Base-by-base conservation (phyloP, 345 rosid species). In the Xanthoceras sorbifolium region DNA sequence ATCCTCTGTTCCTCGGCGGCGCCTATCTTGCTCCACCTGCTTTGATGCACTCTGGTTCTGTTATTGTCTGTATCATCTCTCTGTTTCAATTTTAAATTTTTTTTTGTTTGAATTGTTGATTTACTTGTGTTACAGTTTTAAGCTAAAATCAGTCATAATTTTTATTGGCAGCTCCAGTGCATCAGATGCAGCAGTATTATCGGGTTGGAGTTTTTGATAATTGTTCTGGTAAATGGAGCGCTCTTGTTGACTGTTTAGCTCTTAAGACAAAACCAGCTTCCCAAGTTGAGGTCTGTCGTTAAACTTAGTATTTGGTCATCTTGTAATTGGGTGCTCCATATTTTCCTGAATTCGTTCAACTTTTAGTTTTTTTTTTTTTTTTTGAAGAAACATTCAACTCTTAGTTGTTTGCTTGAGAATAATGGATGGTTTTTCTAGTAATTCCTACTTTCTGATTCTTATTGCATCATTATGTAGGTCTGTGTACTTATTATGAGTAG, bases 1-100 rank as follows among this genome's bases (percentile, higher is more conserved):
- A 75, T 44, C 79, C 5, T 64, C 79, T 62, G 64, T 67, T 61
- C 72, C 82, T 28, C 86, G 73, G 75, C 26, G 15, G 65, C 86
- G 84, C 32, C 34, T 87, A 34, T 87, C 95, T 4, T 90, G 94
- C 81, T 26, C 90, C 31, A 76, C 78, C 52, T 77, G 83, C 88
- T 94, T 94, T 75, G 87, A 89, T 48, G 90, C 93, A 63, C 96
- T 94, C 65, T 94, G 93, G 93, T 94, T 94, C 82, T 94, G 98
- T 90, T 94, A 94, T 75, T 90, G 98, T 94, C 63, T n/a, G 50
- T 67, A n/a, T 26, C 64, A 9, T 32, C 48, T 6, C 25, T 4
- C 7, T 60, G 29, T 57, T 5, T 22, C n/a, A 42, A 14, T 42
- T 42, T 42, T 42, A 1, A 32, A 11, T 42, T 36, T 46, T 65